phyloP scores from a whole-genome alignment of 331 rosid species.

The Phaseolus coccineus region DNA sequence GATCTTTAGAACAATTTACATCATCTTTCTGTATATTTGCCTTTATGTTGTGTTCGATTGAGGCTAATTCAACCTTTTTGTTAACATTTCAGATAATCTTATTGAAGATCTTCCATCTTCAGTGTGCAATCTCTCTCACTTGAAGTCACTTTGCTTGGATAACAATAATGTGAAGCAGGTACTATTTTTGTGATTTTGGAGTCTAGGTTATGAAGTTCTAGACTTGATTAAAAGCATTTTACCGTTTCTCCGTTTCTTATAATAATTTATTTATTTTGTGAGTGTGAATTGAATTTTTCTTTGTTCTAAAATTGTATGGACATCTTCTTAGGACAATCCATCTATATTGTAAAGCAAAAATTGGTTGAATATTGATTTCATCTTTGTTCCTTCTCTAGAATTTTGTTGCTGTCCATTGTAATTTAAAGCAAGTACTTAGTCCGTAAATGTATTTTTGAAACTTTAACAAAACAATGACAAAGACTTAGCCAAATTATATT shows the following conservation, averaged over 20 bases:
- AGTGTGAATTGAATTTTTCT: slow-evolving; percentile 17
- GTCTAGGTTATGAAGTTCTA: slow-evolving; percentile 23
- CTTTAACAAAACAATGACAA: not conserved
- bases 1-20: slow-evolving; percentile 28
- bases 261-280: not conserved
- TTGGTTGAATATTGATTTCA: not conserved
- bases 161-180: slow-evolving; percentile 92
- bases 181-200: slow-evolving; percentile 28
- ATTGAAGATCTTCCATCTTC: slow-evolving; percentile 90
- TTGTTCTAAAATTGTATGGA: slow-evolving; percentile 12
- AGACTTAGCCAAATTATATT: slow-evolving; percentile 17
- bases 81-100: slow-evolving; percentile 73
- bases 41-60: slow-evolving; percentile 31
- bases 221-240: slow-evolving; percentile 15
- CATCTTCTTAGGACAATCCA: not conserved
- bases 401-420: slow-evolving; percentile 6
- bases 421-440: not conserved
- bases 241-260: slow-evolving; percentile 27
- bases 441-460: not conserved
- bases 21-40: slow-evolving; percentile 30
- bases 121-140: slow-evolving; percentile 81
- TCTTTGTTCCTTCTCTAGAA: slow-evolving; percentile 1
- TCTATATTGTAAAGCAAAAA: slow-evolving; percentile 22
- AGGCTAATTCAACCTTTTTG: slow-evolving; percentile 43
- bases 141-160: slow-evolving; percentile 86